Evolutionary conservation across 495 filamentous ascomycete species (phyloP), one percentile per base, ranked within the genome.

Genomic region (Aspergillus ellipticus): DNA sequence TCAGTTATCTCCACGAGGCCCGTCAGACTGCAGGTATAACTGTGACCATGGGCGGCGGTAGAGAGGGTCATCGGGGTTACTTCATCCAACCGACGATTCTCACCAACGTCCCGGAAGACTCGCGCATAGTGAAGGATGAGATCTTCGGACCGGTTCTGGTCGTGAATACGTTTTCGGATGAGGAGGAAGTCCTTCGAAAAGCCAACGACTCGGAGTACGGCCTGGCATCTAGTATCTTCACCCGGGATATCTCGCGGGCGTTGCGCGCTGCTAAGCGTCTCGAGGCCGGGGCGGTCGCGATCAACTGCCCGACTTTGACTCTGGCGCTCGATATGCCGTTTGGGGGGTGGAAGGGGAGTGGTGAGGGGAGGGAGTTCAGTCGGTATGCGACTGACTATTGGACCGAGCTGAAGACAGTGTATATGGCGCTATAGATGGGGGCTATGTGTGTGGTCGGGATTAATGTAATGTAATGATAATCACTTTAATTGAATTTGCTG

Each of bases 121-220:
- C 75, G 79, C 70, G 67, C 56, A 75, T 71, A 31, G 75, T 72
- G 45, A 64, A 71, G 47, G 82, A 85, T 47, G 82, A 85, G 58
- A 79, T 79, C n/a, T 85, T 85, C 48, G 81, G 79, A 8, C 82
- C 81, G 6, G 74, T 85, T 1, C 79, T 74, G 1, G 71, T 69
- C 1, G 68, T 85, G 13, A 76, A 76, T 56, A 69, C 64, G 15
- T 84, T 83, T 58, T 66, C 69, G 8, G 75, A 70, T 10, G 79
- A 82, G 56, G 73, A 76, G 2, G 76, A 82, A 31, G 80, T 78
- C 6, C 62, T 81, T 9, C 59, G 70, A 49, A 62, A 73, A 60
- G 79, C 80, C 19, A 83, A 83, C 52, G 59, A 70, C 21, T 57
- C 67, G 0, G 73, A 74, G 9, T 75, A 80, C 28, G 80, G 80